Evolutionary conservation across 495 filamentous ascomycete genomes (phyloP), one percentile per base, ranked within the genome.

Genomic region (Xylaria castorea): DNA sequence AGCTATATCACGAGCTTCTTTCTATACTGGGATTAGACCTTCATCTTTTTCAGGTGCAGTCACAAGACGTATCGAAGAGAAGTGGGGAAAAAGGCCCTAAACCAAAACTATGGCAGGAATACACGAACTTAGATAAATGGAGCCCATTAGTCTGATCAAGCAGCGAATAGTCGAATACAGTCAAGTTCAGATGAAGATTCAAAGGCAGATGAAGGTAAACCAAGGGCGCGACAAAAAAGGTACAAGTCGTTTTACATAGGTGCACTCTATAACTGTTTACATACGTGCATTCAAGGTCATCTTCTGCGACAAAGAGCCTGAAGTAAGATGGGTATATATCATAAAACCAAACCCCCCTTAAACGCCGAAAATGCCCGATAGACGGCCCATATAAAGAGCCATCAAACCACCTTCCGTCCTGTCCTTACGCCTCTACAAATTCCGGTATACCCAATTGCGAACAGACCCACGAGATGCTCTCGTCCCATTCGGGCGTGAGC

Each of bases 381-480:
- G 42, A 11, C 6, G 3, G 9, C 16, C 53, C 55, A 22, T 34
- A 50, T 40, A 20, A 48, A 34, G 42, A 38, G 5, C 30, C 27
- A 32, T 36, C 48, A 4, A 30, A n/a, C n/a, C 20, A 18, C 36
- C n/a, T 22, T 20, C 27, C 25, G 8, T 34, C 18, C 7, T 70
- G 8, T 34, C 18, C 7, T 70, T 32, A 70, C 38, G 30, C 30
- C 6, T 12, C 27, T 8, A 62, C 44, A 9, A 71, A 67, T 1
- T 61, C 30, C 25, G 70, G 63, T 40, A 72, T 7, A 14, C 57
- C 32, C 22, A 73, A 36, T n/a, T 73, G 64, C 46, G 5, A 9
- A 18, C 66, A 69, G 22, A 68, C 71, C 71, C 71, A 73, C 34
- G 65, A 50, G 7, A 73, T 61, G 18, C 71, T 63, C 55, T 69